phyloP scores from a whole-genome alignment of 2,329 filamentous ascomycete genomes.

The Arthrinium puccinioides region DNA sequence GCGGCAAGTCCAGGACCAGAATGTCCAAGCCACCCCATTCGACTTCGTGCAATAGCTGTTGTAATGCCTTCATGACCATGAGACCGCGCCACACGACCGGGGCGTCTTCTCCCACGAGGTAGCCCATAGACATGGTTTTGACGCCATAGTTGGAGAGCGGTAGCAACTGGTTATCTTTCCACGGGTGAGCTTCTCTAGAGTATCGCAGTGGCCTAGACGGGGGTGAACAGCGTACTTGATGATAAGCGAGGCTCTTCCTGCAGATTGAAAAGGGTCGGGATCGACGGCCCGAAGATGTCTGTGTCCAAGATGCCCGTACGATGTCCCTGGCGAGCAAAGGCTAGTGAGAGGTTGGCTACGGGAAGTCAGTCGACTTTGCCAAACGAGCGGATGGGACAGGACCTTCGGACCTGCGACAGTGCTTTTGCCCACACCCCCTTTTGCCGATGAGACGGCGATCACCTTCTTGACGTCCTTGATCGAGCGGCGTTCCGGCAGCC shows the following conservation, averaged over 20 bases:
- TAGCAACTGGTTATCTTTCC: constrained; percentile 69
- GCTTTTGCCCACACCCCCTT: constrained; percentile 96
- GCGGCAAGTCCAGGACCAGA: constrained; percentile 83
- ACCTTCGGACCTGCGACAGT: constrained; percentile 66
- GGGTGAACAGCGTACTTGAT: constrained; percentile 56
- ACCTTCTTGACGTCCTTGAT: constrained; percentile 84
- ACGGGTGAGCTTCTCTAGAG: too few relatives aligned
- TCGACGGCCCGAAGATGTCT: constrained; percentile 93
- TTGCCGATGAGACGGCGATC: constrained; percentile 95
- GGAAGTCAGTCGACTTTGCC: background rate
- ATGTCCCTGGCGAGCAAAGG: constrained; percentile 75
- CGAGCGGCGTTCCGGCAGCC: constrained; percentile 70
- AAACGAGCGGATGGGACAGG: constrained; percentile 5
- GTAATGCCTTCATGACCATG: constrained; percentile 96
- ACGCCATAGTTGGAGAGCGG: constrained; percentile 92
- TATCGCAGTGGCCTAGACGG: too few relatives aligned
- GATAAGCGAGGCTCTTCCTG: constrained; percentile 72
- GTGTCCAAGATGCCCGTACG: constrained; percentile 86
- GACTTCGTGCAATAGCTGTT: constrained; percentile 91
- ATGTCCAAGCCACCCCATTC: constrained; percentile 88
- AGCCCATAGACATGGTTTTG: constrained; percentile 99
- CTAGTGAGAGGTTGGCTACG: constrained; percentile 71
- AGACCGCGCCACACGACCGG: constrained; percentile 92
- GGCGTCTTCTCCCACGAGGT: constrained; percentile 70
- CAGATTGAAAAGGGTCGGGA: constrained; percentile 83